Base-by-base conservation (phyloP, 1,284 basidiomycete species). In the Puccinia brachypodii region DNA sequence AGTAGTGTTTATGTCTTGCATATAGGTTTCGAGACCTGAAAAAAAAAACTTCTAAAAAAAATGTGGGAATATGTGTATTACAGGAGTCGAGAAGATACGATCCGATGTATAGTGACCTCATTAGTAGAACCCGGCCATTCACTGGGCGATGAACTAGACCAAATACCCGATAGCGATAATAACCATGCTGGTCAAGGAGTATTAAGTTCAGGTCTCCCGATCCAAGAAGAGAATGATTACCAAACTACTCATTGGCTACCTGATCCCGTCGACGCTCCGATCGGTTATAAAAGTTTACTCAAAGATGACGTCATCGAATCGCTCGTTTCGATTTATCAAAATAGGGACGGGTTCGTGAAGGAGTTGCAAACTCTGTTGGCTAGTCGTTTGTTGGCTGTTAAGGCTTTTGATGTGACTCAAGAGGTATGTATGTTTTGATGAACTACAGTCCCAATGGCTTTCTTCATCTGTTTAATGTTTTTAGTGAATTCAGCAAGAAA, bases 271-370 rank as follows among this genome's bases (percentile, higher is more conserved):
- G 96, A 98, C 86, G 95, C 95, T 62, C 95, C 95, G 0, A 93
- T 94, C 82, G 92, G 93, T 93, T 82, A 84, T 89, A 86, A 60
- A 1, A 42, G 22, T 42, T 31, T 38, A 6, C 36, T 58, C 85
- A 91, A 92, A 0, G 92, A 92, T 84, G 95, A 98, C 85, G 91
- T 97, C 82, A 92, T 98, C 84, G 95, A 93, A 85, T 96, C 95
- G 0, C 91, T 98, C 0, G 94, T 98, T 83, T 95, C 93, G 86
- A 98, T 98, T 83, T 98, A 96, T 85, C 94, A 96, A 85, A 95
- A 94, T 1, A 93, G 94, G 84, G 95, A 96, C 84, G 90, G 96
- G 11, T 97, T 98, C 84, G 91, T 98, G 84, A 95, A 94, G 85
- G 95, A 97, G 86, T 88, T 98, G 42, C 96, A 98, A 86, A 91